Conservation (phyloP, 345 rosid genomes). For the Conringia planisiliqua region DNA sequence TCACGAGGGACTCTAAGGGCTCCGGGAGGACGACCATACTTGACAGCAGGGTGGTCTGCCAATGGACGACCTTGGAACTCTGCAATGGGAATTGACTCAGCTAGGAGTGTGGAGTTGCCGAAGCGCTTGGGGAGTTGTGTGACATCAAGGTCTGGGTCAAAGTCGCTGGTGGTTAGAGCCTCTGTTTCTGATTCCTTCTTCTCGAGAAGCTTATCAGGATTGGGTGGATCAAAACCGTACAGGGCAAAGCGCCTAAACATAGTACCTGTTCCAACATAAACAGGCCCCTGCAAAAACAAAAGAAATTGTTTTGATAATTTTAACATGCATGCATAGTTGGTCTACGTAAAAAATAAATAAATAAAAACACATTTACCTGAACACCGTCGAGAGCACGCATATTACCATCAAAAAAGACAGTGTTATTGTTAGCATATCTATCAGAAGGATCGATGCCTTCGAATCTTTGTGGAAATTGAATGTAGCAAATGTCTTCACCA, state of each 20-base stretch:
- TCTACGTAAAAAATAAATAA: neutral
- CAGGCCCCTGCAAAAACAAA: conserved; percentile 56
- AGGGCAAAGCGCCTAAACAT: conserved; percentile 92
- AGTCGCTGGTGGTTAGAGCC: conserved; percentile 63
- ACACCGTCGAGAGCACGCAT: conserved; percentile 97
- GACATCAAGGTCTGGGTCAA: conserved; percentile 78
- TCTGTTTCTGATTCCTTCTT: conserved; percentile 54
- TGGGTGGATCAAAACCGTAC: conserved; percentile 89
- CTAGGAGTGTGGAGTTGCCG: conserved; percentile 85
- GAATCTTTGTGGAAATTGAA: conserved; percentile 93
- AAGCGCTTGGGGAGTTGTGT: conserved; percentile 83
- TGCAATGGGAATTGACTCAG: conserved; percentile 76
- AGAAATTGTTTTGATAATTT: neutral
- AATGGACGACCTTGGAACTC: conserved; percentile 90
- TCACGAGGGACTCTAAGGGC: conserved; percentile 74
- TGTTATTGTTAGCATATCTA: conserved; percentile 89
- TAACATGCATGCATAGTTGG: neutral
- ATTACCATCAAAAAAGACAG: conserved; percentile 93
- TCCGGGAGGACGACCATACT: conserved; percentile 86
- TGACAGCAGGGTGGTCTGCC: conserved; percentile 86
- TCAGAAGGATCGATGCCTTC: conserved; percentile 98
- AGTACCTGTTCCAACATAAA: conserved; percentile 90
- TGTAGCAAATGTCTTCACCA: conserved; percentile 85
- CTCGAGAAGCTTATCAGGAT: conserved; percentile 36
- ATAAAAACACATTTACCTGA: conserved; percentile 46